phyloP scores from a whole-genome alignment of 2,329 filamentous ascomycete genomes.

The Sporothrix globosa region DNA sequence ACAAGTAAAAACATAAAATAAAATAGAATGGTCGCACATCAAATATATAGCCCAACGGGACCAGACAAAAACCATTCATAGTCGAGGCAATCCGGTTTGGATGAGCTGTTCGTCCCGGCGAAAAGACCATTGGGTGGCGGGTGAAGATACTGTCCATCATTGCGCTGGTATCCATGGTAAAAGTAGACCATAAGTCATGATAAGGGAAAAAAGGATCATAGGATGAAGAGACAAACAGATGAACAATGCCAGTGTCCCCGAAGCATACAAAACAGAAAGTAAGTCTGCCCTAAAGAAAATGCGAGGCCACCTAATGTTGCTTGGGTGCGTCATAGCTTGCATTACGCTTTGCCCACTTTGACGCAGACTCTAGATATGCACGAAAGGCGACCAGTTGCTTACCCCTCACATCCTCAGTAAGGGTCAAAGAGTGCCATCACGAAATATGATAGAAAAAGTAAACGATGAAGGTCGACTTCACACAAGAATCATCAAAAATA shows the following conservation, averaged over 20 bases:
- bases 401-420: conserved; percentile 4
- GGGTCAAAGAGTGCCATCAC: neutral
- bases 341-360: neutral
- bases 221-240: neutral
- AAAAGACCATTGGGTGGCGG: neutral
- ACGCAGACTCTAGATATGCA: neutral
- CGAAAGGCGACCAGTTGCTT: neutral
- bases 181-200: neutral
- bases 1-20: neutral
- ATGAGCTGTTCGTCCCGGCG: conserved; percentile 24
- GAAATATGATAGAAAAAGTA: neutral
- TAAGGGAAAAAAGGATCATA: neutral
- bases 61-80: neutral
- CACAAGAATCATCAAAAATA: too few species aligned
- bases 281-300: neutral
- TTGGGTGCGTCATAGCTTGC: conserved; percentile 3
- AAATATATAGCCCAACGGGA: neutral
- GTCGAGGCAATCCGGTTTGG: conserved; percentile 15
- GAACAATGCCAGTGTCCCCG: neutral
- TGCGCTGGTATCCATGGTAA: neutral
- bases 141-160: too few species aligned
- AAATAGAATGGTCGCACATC: neutral
- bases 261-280: neutral
- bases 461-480: too few species aligned
- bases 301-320: neutral